Evolutionary conservation across 345 rosid species (phyloP).

Genomic region (Adansonia digitata): DNA sequence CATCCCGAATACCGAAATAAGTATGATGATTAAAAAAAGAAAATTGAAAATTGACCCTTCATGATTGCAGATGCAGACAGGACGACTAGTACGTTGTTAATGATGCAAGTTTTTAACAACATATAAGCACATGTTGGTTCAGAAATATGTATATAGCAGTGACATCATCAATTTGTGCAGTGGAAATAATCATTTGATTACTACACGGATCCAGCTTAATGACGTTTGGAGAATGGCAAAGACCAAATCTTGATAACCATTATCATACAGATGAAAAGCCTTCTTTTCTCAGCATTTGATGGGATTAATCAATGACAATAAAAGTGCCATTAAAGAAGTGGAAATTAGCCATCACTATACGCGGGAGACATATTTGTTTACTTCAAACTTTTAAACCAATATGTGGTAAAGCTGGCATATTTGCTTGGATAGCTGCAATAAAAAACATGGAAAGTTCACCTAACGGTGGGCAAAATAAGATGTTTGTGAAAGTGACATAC

Average conservation of each 20-base stretch:
- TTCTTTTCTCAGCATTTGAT: not conserved
- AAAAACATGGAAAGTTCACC: not conserved
- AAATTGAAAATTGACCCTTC: not conserved
- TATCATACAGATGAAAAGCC: too few relatives aligned
- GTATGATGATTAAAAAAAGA: not conserved
- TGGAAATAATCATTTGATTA: not conserved
- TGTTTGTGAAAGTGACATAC: conserved; percentile 33
- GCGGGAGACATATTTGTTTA: not conserved
- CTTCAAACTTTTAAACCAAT: not conserved
- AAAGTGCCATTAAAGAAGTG: not conserved
- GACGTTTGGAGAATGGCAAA: not conserved
- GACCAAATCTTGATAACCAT: not conserved
- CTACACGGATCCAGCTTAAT: not conserved
- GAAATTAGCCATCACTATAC: not conserved
- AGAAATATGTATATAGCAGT: not conserved
- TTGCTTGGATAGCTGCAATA: not conserved
- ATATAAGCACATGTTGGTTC: not conserved
- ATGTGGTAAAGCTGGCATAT: not conserved
- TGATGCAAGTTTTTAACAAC: not conserved
- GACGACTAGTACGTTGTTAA: not conserved
- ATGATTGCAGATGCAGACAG: not conserved
- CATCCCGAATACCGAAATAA: not conserved
- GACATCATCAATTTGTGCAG: not conserved
- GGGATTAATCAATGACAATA: not conserved
- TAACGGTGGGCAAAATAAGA: not conserved